These are phyloP conservation scores for Penicillium sp. DNA, from an alignment of 2,329 filamentous ascomycete species.

Conservation along the genomic window DNA sequence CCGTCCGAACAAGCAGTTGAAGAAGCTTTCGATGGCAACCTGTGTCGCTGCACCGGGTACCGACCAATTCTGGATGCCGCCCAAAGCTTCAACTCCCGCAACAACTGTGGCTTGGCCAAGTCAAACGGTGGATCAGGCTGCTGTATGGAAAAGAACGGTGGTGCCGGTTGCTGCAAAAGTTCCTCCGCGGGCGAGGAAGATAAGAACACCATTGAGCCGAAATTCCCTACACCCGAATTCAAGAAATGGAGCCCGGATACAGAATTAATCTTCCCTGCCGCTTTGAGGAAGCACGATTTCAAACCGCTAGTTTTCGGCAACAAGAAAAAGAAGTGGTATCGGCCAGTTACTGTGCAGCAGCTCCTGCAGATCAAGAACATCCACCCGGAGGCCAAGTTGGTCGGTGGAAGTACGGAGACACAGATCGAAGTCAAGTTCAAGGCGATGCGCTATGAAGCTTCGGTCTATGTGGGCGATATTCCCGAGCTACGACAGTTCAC, in stretches of 20 bases:
- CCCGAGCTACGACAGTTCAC: conserved; percentile 76
- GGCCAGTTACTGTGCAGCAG: conserved; percentile 79
- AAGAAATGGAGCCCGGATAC: conserved; percentile 93
- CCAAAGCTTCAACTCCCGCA: conserved; percentile 64
- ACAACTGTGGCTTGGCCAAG: conserved; percentile 53
- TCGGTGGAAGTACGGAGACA: conserved; percentile 92
- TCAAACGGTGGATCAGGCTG: conserved; percentile 61
- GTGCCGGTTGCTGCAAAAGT: conserved; percentile 64
- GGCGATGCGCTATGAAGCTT: conserved; percentile 80
- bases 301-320: conserved; percentile 84
- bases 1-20: conserved; percentile 81
- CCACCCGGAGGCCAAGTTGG: conserved; percentile 83
- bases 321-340: conserved; percentile 89
- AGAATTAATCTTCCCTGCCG: conserved; percentile 88
- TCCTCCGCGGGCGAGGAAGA: conserved; percentile 44
- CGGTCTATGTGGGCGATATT: conserved; percentile 90
- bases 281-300: conserved; percentile 75
- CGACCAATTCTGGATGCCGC: conserved; percentile 89
- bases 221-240: conserved; percentile 81
- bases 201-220: conserved; percentile 38
- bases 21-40: conserved; percentile 93
- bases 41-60: conserved; percentile 94
- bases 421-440: conserved; percentile 99
- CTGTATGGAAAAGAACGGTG: conserved; percentile 63
- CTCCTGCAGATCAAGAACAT: conserved; percentile 85